Percentiles rank a stretch among this genome's conserved stretches.
These are phyloP conservation scores for Tubosaeta sp. DNA, from an alignment of 768 basidiomycete genomes.

Conservation along the genomic window DNA sequence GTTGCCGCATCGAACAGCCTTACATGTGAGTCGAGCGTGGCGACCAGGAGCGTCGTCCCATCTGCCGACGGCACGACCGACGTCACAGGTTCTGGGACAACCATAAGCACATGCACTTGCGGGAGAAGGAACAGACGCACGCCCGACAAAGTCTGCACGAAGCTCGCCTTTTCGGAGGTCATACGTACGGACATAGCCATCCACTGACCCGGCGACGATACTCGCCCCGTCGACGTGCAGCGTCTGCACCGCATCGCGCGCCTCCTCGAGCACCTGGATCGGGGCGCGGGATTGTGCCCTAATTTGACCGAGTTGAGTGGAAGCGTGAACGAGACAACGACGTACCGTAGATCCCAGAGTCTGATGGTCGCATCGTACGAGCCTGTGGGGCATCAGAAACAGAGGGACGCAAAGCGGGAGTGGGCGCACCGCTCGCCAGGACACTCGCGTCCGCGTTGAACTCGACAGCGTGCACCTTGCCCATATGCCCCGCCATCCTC, in stretches of 20 bases:
- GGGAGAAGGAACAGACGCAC: slow-evolving; percentile 44
- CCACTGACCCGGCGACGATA: slow-evolving; percentile 81
- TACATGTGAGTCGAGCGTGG: slow-evolving; percentile 79
- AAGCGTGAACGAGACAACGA: neutral
- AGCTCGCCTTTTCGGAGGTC: slow-evolving; percentile 93
- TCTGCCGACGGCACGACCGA: slow-evolving; percentile 79
- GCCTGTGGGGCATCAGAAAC: slow-evolving; percentile 41
- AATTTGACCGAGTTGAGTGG: neutral
- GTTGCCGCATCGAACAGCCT: slow-evolving; percentile 81
- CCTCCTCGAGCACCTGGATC: slow-evolving; percentile 89
- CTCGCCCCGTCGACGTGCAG: slow-evolving; percentile 62
- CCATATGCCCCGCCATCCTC: slow-evolving; percentile 82
- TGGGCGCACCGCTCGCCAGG: slow-evolving; percentile 71
- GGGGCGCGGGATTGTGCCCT: slow-evolving; percentile 78
- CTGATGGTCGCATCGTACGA: slow-evolving; percentile 90
- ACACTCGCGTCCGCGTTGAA: slow-evolving; percentile 87
- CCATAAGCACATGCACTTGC: neutral
- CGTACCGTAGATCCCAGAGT: slow-evolving; percentile 88
- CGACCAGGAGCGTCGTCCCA: slow-evolving; percentile 72
- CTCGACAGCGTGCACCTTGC: slow-evolving; percentile 86
- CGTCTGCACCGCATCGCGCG: slow-evolving; percentile 81
- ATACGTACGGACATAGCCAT: slow-evolving; percentile 89
- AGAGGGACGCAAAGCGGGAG: neutral
- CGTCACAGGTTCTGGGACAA: slow-evolving; percentile 72
- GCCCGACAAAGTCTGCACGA: slow-evolving; percentile 84